Percentiles rank a stretch among this genome's conserved stretches.
Evolutionary conservation across 176 grass and related monocot genomes (phyloP).

Genomic region (Echinochloa phyllopogon): DNA sequence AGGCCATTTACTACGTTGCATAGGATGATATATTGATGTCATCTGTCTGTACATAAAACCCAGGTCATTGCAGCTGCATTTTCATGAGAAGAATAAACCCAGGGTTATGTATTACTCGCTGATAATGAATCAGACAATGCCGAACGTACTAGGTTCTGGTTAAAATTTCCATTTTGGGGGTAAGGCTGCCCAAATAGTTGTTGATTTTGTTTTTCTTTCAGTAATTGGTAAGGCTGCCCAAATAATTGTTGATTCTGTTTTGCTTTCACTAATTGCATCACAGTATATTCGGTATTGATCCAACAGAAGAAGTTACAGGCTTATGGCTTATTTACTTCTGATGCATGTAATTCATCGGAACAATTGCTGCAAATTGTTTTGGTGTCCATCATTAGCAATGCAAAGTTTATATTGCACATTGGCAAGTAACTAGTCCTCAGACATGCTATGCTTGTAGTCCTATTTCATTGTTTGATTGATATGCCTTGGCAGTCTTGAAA

Average conservation of each 20-base stretch:
- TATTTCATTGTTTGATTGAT: constrained; percentile 6
- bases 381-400: neutral
- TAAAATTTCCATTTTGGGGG: neutral
- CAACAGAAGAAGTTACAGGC: neutral
- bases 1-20: neutral
- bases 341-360: neutral
- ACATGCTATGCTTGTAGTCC: constrained; percentile 7
- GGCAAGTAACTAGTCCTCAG: neutral
- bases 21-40: neutral
- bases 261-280: neutral
- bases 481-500: neutral
- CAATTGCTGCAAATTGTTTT: neutral
- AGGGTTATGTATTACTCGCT: neutral
- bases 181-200: neutral
- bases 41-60: neutral
- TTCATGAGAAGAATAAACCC: neutral
- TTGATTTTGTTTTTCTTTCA: neutral
- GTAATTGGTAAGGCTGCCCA: neutral
- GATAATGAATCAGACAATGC: neutral
- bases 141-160: neutral
- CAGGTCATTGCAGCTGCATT: neutral
- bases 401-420: neutral
- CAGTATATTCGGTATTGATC: neutral
- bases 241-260: neutral
- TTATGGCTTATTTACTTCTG: neutral